These are phyloP conservation scores for Solidago caesia DNA, from an alignment of 129 eudicot genomes.

Conservation along the genomic window DNA sequence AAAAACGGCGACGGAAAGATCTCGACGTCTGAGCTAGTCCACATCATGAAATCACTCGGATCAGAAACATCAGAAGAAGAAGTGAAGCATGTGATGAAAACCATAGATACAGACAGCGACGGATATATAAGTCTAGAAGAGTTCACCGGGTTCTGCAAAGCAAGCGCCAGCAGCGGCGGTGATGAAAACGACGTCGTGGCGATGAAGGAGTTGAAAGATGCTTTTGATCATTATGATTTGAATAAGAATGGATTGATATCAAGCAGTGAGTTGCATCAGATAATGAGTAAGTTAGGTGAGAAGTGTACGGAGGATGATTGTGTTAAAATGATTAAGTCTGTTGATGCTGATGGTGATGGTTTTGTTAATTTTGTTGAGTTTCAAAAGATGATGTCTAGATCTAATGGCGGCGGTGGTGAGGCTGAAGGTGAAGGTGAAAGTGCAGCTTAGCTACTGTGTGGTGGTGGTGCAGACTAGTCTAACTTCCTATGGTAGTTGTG, in stretches of 20 bases:
- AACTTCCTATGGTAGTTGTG: neutral
- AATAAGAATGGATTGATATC: constrained; percentile 71
- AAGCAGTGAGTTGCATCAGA: constrained; percentile 59
- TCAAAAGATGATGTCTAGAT: constrained; percentile 68
- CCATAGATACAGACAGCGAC: constrained; percentile 65
- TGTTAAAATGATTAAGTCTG: constrained; percentile 62
- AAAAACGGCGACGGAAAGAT: constrained; percentile 78
- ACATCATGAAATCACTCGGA: constrained; percentile 61
- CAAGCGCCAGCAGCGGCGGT: constrained; percentile 28
- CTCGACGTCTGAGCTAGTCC: constrained; percentile 54
- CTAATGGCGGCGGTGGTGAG: neutral
- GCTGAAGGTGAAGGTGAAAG: neutral
- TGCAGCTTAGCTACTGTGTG: neutral
- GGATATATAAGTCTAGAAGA: constrained; percentile 62
- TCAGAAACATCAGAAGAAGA: constrained; percentile 53
- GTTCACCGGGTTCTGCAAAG: constrained; percentile 52
- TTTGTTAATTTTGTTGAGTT: constrained; percentile 77
- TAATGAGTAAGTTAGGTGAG: constrained; percentile 63
- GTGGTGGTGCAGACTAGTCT: neutral
- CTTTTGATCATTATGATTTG: constrained; percentile 70
- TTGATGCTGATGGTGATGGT: constrained; percentile 80
- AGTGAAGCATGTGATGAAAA: constrained; percentile 50
- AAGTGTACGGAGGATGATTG: constrained; percentile 57
- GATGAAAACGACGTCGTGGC: constrained; percentile 4
- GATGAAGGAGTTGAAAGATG: constrained; percentile 56